phyloP scores from a whole-genome alignment of 805 yeast species.

The Candida wancherniae region DNA sequence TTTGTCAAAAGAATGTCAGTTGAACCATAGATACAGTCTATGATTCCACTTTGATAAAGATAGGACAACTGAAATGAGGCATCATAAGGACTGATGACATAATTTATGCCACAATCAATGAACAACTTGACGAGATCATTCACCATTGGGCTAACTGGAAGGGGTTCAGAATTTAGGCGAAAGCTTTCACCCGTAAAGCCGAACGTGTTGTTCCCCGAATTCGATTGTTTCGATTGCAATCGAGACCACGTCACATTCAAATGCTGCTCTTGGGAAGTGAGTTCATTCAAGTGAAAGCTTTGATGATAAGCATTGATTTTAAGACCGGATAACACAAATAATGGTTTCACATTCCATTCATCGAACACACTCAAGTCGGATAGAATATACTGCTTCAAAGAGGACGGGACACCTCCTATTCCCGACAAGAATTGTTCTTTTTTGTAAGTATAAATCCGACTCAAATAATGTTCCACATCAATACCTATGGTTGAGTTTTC shows the following conservation, averaged over 20 bases:
- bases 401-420: slow-evolving; percentile 73
- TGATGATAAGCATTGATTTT: slow-evolving; percentile 34
- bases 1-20: slow-evolving; percentile 67
- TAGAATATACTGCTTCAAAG: slow-evolving; percentile 52
- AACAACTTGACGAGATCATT: slow-evolving; percentile 56
- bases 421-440: slow-evolving; percentile 71
- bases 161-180: slow-evolving; percentile 47
- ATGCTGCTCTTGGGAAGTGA: slow-evolving; percentile 37
- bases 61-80: slow-evolving; percentile 79
- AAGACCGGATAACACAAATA: slow-evolving; percentile 75
- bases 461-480: slow-evolving; percentile 75
- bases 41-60: slow-evolving; percentile 47
- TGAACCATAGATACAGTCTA: slow-evolving; percentile 81
- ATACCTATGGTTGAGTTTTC: slow-evolving; percentile 71
- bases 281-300: slow-evolving; percentile 31
- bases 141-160: slow-evolving; percentile 46
- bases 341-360: slow-evolving; percentile 64
- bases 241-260: slow-evolving; percentile 38
- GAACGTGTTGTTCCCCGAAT: slow-evolving; percentile 16
- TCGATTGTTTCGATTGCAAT: slow-evolving; percentile 23
- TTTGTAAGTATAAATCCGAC: slow-evolving; percentile 55
- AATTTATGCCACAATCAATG: slow-evolving; percentile 52
- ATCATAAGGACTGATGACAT: slow-evolving; percentile 74
- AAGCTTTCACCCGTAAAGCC: slow-evolving; percentile 41
- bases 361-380: slow-evolving; percentile 59